Conservation (phyloP, 1,284 basidiomycete genomes). For the Termitomyces sp. region DNA sequence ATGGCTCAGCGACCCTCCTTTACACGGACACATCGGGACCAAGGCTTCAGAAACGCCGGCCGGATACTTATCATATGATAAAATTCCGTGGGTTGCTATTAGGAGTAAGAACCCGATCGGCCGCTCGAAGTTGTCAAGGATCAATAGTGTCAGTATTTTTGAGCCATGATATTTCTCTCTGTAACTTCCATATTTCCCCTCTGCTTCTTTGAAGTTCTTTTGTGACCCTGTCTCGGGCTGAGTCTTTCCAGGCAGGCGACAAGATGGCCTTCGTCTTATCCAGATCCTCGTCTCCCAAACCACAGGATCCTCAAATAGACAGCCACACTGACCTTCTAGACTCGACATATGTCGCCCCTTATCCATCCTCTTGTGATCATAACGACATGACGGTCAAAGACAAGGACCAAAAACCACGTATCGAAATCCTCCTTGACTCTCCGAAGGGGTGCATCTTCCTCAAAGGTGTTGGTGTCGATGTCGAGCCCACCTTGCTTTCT, state of each 20-base stretch:
- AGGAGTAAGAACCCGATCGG: slow-evolving; percentile 6
- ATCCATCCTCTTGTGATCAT: slow-evolving; percentile 8
- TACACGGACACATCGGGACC: no score
- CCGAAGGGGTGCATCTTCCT: slow-evolving; percentile 55
- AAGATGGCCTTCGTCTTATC: slow-evolving; percentile 22
- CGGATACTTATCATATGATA: background rate
- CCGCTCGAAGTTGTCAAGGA: slow-evolving; percentile 2
- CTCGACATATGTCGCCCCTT: slow-evolving; percentile 7
- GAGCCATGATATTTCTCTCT: background rate
- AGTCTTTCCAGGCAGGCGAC: background rate
- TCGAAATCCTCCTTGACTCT: slow-evolving; percentile 74
- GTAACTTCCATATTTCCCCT: background rate
- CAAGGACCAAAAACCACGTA: slow-evolving; percentile 42
- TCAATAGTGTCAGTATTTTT: slow-evolving; percentile 1
- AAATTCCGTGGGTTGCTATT: background rate
- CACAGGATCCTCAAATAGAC: slow-evolving; percentile 16
- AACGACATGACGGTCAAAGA: slow-evolving; percentile 39
- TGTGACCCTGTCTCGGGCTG: background rate
- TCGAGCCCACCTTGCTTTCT: slow-evolving; percentile 70
- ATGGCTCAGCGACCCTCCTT: no score
- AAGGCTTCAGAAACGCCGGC: no score
- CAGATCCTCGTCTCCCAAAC: slow-evolving; percentile 15
- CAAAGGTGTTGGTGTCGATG: slow-evolving; percentile 78
- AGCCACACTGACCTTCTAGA: slow-evolving; percentile 7
- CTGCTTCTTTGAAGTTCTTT: background rate